Percentiles rank a stretch among this genome's conserved stretches.
Conservation (phyloP, 768 basidiomycete species). For the Boletus speciosus region DNA sequence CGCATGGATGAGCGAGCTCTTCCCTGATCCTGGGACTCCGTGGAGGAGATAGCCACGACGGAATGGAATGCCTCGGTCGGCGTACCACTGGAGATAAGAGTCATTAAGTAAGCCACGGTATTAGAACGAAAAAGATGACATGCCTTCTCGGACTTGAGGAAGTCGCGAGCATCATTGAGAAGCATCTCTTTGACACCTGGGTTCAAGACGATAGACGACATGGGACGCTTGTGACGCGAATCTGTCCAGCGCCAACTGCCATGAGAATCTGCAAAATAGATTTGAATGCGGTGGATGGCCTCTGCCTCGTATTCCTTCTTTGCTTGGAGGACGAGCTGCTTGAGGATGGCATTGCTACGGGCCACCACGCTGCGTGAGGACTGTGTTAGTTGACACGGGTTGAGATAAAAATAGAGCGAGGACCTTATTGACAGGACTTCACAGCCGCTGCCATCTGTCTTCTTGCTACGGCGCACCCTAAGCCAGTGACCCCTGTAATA, state of each 20-base stretch:
- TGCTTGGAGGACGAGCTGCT: slow-evolving; percentile 86
- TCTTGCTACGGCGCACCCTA: slow-evolving; percentile 66
- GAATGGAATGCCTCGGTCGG: slow-evolving; percentile 91
- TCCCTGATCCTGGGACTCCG: slow-evolving; percentile 83
- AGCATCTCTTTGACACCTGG: slow-evolving; percentile 90
- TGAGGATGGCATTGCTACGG: slow-evolving; percentile 77
- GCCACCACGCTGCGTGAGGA: slow-evolving; percentile 63
- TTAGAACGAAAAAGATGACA: slow-evolving; percentile 9
- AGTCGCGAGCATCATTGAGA: slow-evolving; percentile 75
- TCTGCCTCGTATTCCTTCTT: slow-evolving; percentile 88
- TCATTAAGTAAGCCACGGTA: background rate
- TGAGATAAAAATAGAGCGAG: slow-evolving; percentile 16
- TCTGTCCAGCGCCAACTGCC: slow-evolving; percentile 88
- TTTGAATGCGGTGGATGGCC: slow-evolving; percentile 81
- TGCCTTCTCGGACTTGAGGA: slow-evolving; percentile 80
- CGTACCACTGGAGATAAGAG: slow-evolving; percentile 64
- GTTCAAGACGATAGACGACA: slow-evolving; percentile 83
- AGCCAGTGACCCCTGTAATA: slow-evolving; percentile 85
- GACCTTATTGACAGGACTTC: slow-evolving; percentile 78
- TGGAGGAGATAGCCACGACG: slow-evolving; percentile 83
- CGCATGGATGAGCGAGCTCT: slow-evolving; percentile 82
- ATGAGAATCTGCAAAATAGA: slow-evolving; percentile 86
- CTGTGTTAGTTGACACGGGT: slow-evolving; percentile 11
- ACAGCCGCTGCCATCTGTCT: slow-evolving; percentile 63
- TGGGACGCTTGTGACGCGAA: slow-evolving; percentile 83